Evolutionary conservation across 495 filamentous ascomycete genomes (phyloP).

Genomic region (Penicillium bovifimosum): DNA sequence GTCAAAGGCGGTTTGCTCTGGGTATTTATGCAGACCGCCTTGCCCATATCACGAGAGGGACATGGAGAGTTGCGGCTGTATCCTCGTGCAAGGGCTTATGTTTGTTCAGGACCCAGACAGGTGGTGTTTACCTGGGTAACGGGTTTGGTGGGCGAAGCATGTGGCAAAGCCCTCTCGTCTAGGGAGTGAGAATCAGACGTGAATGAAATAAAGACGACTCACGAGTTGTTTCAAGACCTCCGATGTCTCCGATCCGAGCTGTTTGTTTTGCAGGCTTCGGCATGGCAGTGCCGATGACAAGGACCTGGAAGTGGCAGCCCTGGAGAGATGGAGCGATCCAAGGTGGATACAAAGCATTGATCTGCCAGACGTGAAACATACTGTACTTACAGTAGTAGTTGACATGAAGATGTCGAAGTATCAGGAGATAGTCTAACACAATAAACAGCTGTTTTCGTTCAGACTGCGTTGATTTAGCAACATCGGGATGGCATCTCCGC

Average conservation of each 20-base stretch:
- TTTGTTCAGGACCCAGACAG: not conserved
- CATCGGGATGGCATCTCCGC: conserved; percentile 8
- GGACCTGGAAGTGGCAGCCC: not conserved
- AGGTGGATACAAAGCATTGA: not conserved
- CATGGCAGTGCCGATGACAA: not conserved
- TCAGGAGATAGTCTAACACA: not conserved
- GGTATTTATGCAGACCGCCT: conserved; percentile 6
- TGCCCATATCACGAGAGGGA: not conserved
- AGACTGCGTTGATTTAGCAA: not conserved
- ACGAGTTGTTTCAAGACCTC: not conserved
- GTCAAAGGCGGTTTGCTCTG: conserved; percentile 3
- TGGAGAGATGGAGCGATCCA: not conserved
- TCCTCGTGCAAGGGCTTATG: not conserved
- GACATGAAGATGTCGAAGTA: no score
- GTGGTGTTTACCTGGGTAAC: conserved; percentile 3
- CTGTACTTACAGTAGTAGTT: no score
- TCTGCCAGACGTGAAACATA: not conserved
- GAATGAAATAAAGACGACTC: no score
- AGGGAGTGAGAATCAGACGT: not conserved
- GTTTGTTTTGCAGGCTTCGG: not conserved
- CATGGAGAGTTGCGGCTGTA: not conserved
- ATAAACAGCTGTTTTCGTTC: not conserved
- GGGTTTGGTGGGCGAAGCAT: not conserved
- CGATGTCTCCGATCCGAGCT: not conserved
- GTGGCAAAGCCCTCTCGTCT: conserved; percentile 3